Base-by-base conservation (phyloP, 106 monocot genomes). In the Dioscorea zingiberensis region DNA sequence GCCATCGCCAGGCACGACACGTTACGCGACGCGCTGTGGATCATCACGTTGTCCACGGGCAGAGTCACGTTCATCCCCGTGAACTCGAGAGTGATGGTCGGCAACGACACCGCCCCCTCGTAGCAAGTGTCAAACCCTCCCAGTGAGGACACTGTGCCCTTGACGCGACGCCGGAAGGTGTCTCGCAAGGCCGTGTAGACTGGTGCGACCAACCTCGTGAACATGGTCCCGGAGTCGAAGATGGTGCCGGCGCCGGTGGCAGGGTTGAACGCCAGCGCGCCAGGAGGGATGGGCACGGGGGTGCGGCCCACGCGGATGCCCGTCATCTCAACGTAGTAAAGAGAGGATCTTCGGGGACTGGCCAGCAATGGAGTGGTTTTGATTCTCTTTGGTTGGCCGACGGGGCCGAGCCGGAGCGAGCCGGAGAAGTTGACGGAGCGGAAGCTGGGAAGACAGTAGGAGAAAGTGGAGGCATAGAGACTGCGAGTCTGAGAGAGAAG, bases 81-180 rank as follows among this genome's bases (percentile, higher is more conserved):
- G 63, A 97, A 84, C 69, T 74, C 30, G 25, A 93, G 69, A 25
- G 89, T 87, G 5, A 98, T 76, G 28, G 84, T 28, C 65, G 98
- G 98, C 49, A 61, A 44, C 44, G 19, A 18, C 21, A 80, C 59
- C 6, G 68, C 54, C 5, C 80, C 91, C 57, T 66, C 66, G 93
- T 82, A 98, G 74, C 98, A 98, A 25, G 98, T 98, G 80, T 98
- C 98, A 78, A 98, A 98, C 21, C 98, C 98, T 0, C 98, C 98
- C 17, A 98, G 86, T 11, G 86, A 61, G 32, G 77, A 78, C 63
- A 79, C 80, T 17, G 58, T 26, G 8, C 67, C 61, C 3, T 62
- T 69, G 44, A 81, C 72, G 58, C 82, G 60, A 12, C 86, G 69
- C 23, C 98, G 83, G 79, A 92, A 84, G 84, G 83, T 92, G 70